A percentile compares a stretch with the other conserved stretches of the same genome.
Evolutionary conservation across 805 yeast species (phyloP).

Genomic region (Candida hungchunana): DNA sequence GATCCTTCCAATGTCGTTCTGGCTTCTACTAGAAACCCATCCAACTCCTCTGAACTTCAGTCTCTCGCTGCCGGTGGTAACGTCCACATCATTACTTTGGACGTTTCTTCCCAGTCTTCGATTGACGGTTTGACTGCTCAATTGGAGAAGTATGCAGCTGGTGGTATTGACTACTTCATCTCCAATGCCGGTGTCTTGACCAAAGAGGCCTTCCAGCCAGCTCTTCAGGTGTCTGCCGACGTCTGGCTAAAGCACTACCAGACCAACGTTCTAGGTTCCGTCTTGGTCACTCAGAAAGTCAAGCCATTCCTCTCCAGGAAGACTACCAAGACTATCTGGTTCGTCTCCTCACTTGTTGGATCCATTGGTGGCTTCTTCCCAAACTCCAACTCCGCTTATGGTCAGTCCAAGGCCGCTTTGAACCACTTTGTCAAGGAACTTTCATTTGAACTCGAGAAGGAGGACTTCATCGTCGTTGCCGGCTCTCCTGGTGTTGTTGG

Average conservation of each 20-base stretch:
- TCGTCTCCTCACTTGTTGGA: background rate
- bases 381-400: too few relatives aligned
- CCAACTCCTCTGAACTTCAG: conserved; percentile 2
- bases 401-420: too few relatives aligned
- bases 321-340: conserved; percentile 9
- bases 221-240: background rate
- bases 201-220: too few relatives aligned
- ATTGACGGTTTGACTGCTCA: conserved; percentile 6
- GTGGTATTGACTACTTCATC: conserved; percentile 14
- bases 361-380: background rate
- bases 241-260: conserved; percentile 1
- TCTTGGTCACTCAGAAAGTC: conserved; percentile 3
- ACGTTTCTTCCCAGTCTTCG: conserved; percentile 7
- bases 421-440: too few relatives aligned
- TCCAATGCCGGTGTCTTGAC: conserved; percentile 14
- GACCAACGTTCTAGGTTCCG: conserved; percentile 10
- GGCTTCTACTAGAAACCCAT: conserved; percentile 2
- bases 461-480: too few relatives aligned
- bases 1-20: conserved; percentile 1
- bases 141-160: conserved; percentile 6
- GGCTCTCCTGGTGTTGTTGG: too few relatives aligned
- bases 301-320: conserved; percentile 18
- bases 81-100: conserved; percentile 8
- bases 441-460: too few relatives aligned
- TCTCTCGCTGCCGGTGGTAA: conserved; percentile 6